phyloP scores from a whole-genome alignment of 2,329 filamentous ascomycete species.

The Coccinonectria pachysandricola region DNA sequence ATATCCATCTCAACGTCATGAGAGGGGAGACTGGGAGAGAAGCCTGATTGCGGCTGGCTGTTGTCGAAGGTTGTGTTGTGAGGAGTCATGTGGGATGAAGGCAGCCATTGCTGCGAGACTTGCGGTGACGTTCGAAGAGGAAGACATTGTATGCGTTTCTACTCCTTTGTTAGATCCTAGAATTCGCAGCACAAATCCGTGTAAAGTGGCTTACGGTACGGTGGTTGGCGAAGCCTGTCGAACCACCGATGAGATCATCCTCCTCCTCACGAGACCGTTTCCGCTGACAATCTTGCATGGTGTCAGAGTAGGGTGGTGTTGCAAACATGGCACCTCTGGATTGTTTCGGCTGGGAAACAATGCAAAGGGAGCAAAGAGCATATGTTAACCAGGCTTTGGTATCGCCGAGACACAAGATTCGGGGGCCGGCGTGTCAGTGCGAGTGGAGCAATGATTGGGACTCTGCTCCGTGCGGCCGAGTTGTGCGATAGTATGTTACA shows the following conservation, averaged over 20 bases:
- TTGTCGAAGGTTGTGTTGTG: constrained; percentile 32
- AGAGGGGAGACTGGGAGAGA: constrained; percentile 15
- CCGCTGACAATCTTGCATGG: constrained; percentile 25
- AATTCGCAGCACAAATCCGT: no score
- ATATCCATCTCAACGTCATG: constrained; percentile 40
- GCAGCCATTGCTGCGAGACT: constrained; percentile 18
- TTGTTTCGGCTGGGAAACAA: constrained; percentile 1
- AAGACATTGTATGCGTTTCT: constrained; percentile 47
- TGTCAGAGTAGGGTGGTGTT: constrained; percentile 22
- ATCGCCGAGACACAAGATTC: no score
- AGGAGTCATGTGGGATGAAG: constrained; percentile 27
- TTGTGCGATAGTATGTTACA: no score
- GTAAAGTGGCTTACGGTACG: constrained; percentile 40
- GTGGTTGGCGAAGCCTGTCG: constrained; percentile 38
- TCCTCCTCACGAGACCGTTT: constrained; percentile 40
- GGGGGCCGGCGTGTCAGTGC: constrained; percentile 16
- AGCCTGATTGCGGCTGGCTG: constrained; percentile 18
- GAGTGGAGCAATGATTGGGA: constrained; percentile 13
- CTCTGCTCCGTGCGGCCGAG: constrained; percentile 4
- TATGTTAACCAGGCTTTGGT: no score
- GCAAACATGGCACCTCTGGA: constrained; percentile 26
- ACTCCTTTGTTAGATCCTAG: no score
- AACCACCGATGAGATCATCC: constrained; percentile 26
- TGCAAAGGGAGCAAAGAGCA: no score
- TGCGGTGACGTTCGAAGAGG: constrained; percentile 38